Evolutionary conservation across 129 eudicot genomes (phyloP), one percentile per base, ranked within the genome.

Genomic region (Kitagawia praeruptora): DNA sequence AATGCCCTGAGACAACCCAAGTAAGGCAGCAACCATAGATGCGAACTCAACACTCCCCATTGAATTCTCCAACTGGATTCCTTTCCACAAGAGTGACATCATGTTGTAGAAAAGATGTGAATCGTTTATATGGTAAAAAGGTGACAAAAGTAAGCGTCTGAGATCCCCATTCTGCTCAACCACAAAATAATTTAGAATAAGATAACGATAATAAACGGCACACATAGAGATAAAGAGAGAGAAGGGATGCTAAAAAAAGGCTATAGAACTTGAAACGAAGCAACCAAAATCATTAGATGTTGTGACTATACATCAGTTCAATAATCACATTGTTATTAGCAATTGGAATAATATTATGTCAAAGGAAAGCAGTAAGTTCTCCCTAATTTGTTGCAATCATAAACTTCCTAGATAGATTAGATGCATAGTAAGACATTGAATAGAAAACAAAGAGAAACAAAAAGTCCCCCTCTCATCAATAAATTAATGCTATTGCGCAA

Each of bases 61-160:
- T 80, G 87, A 81, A 56, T 78, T 80, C 87, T 95, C 97, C 87
- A 95, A 75, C 80, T 90, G 96, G 83, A 92, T 83, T 19, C 98
- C 98, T 75, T 95, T 95, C 98, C 98, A 95, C 77, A 92, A 77
- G 47, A 95, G 97, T 40, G 98, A 95, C 77, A 95, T 75, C 98
- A 95, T 95, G 81, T 95, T 95, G 88, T 84, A 95, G 39, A 87
- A 89, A 25, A 95, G 89, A 84, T 95, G 98, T 47, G 97, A 53
- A 51, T 95, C 98, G 46, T 80, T 85, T 34, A 90, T 81, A 83
- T 95, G 98, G 74, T 95, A 95, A 80, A 92, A 92, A 25, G 97
- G 88, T 23, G 98, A 95, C 82, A 95, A 81, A 79, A 95, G 79
- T 40, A 90, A 85, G 8, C 98, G 97, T 80, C 90, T 92, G 40